Evolutionary conservation across 352 stramenopile species (phyloP), one percentile per base, ranked within the genome.

Genomic region (Phytophthora sp.): DNA sequence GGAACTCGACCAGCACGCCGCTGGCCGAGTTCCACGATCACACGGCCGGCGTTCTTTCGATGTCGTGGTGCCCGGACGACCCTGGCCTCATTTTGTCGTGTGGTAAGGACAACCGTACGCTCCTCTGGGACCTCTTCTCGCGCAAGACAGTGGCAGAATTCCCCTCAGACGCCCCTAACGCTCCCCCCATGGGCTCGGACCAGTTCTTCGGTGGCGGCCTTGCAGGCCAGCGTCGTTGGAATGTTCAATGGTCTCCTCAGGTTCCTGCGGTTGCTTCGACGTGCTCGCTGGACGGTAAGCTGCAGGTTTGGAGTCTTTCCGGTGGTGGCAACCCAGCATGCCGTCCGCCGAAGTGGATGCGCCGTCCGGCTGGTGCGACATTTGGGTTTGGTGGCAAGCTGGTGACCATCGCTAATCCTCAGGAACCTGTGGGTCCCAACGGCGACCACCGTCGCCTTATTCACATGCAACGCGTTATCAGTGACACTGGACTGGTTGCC

Each of bases 31-130:
- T 99, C 57, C 76, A 95, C 55, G 98, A 98, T 58, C 98, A 99
- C 84, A 89, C 82, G 7, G 88, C 96, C 2, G 97, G 97, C 35
- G 92, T 99, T 61, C 79, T 99, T 0, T 98, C 92, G 55, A 87
- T 99, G 55, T 97, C 89, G 46, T 99, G 98, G 98, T 99, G 97
- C 84, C 96, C 95, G 4, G 91, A 98, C 62, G 97, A 99, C 83
- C 89, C 96, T 30, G 91, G 89, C 15, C 89, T 98, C 21, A 51
- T 98, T 30, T 77, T 98, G 20, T 98, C 93, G 30, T 99, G 93
- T 60, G 97, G 84, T 15, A 99, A 99, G 75, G 98, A 99, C 84
- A 99, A 99, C 81, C 82, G 90, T 38, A 99, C 97, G 18, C 83
- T 99, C 18, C 73, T 99, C 7, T 99, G 98, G 98, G 97, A 99